A percentile compares a stretch with the other conserved stretches of the same genome.
These are phyloP conservation scores for Blastobotrys buckinghamii DNA, from an alignment of 1,139 yeast genomes.

Conservation along the genomic window DNA sequence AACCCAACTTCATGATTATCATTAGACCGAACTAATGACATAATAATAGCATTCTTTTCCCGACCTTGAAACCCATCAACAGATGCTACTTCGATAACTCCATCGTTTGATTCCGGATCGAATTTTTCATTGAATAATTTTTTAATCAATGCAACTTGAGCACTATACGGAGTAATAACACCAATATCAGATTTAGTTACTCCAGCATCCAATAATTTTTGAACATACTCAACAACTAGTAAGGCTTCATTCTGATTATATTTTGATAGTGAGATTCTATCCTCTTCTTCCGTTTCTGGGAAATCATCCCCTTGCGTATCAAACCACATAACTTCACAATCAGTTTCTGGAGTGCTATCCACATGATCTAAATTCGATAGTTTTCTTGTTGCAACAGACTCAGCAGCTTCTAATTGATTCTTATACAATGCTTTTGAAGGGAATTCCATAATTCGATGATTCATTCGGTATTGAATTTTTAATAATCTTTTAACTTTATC, in stretches of 20 bases:
- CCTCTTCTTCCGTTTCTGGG: slow-evolving; percentile 45
- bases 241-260: slow-evolving; percentile 69
- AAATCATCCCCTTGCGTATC: slow-evolving; percentile 85
- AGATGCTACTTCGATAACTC: slow-evolving; percentile 72
- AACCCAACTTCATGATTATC: slow-evolving; percentile 65
- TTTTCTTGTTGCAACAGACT: slow-evolving; percentile 47
- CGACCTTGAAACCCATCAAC: slow-evolving; percentile 94
- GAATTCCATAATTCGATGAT: slow-evolving; percentile 66
- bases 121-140: slow-evolving; percentile 27
- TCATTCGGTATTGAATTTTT: slow-evolving; percentile 85
- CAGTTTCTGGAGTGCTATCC: slow-evolving; percentile 40
- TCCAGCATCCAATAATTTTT: slow-evolving; percentile 45
- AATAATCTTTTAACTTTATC: slow-evolving; percentile 50
- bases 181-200: slow-evolving; percentile 51
- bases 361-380: slow-evolving; percentile 55
- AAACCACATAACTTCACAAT: slow-evolving; percentile 60
- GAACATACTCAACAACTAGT: slow-evolving; percentile 54
- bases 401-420: slow-evolving; percentile 56
- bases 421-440: slow-evolving; percentile 66
- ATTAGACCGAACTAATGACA: slow-evolving; percentile 79
- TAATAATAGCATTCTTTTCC: slow-evolving; percentile 77
- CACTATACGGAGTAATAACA: slow-evolving; percentile 81
- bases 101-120: slow-evolving; percentile 34
- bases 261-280: slow-evolving; percentile 37
- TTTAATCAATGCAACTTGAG: slow-evolving; percentile 67